phyloP scores from a whole-genome alignment of 768 basidiomycete species.

The Steccherinum ochraceum region DNA sequence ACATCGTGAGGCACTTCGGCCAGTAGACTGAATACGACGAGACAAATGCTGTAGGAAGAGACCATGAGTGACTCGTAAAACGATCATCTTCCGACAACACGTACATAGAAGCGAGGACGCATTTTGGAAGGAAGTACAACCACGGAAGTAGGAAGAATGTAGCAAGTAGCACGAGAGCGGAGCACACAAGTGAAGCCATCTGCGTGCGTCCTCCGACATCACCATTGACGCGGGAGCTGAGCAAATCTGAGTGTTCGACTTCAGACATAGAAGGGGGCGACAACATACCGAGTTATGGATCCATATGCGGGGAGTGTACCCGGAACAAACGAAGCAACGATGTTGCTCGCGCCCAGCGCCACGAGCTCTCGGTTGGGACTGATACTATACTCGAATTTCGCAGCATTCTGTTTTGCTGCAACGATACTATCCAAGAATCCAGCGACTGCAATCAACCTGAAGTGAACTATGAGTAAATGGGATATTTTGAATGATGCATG shows the following conservation, averaged over 20 bases:
- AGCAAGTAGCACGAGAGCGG: constrained; percentile 66
- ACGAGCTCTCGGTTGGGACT: constrained; percentile 94
- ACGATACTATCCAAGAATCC: constrained; percentile 95
- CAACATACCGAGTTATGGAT: constrained; percentile 74
- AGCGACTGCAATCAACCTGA: constrained; percentile 69
- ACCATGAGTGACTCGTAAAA: neutral
- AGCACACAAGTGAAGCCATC: constrained; percentile 79
- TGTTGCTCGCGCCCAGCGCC: constrained; percentile 82
- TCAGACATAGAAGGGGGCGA: neutral
- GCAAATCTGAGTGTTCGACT: too few species aligned
- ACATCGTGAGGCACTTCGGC: constrained; percentile 86
- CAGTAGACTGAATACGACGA: constrained; percentile 82
- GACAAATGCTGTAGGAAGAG: constrained; percentile 50
- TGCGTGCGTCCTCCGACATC: constrained; percentile 87
- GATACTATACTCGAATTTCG: constrained; percentile 81
- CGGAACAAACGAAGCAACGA: constrained; percentile 73
- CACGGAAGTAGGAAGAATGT: constrained; percentile 88
- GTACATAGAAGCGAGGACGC: constrained; percentile 83
- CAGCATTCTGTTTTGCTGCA: constrained; percentile 88
- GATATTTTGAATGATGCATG: neutral
- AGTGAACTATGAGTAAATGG: neutral
- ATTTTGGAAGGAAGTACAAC: constrained; percentile 85
- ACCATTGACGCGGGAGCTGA: constrained; percentile 79
- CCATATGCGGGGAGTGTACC: constrained; percentile 92
- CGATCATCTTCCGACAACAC: constrained; percentile 22